Evolutionary conservation across 495 filamentous ascomycete genomes (phyloP), one percentile per base, ranked within the genome.

Genomic region (Cudoniella acicularis): DNA sequence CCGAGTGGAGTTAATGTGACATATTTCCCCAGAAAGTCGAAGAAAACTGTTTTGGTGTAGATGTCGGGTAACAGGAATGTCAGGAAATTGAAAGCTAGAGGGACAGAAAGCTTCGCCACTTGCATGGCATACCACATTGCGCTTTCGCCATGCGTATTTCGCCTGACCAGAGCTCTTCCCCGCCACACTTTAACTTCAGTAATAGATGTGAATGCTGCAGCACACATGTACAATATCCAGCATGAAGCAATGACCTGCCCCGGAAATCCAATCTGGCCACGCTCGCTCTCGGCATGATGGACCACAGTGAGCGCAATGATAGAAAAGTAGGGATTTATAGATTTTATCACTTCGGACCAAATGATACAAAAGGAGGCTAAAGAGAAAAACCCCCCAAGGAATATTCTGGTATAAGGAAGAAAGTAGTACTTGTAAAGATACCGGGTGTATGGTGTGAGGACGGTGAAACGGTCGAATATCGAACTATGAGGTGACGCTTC

Each of bases 101-200:
- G 94, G 3, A 97, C 91, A 27, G 89, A 95, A 26, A 98, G 80
- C 52, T 89, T 86, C 9, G 94, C 92, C 24, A 96, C 88, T 62
- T 96, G 89, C 25, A 87, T 84, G 10, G 91, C 87, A 72, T 96
- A 98, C 90, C 94, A 98, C 59, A 91, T 93, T 2, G 94, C 94
- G 51, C 86, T 90, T 69, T 96, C 93, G 30, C 84, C 85, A 52
- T 93, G 93, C 0, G 94, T 98, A 62, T 92, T 92, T 56, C 94
- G 85, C 48, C 82, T 86, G 42, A 98, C 93, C 16, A 98, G 77
- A 1, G 93, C 93, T 22, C 94, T 84, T 49, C 93, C 92, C 52
- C 94, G 87, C 94, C 94, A 98, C 25, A 96, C 89, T 66, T 93
- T 93, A 65, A 93, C 90, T 63, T 93, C 89, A 42, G 84, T 87